Evolutionary conservation across 1,284 basidiomycete species (phyloP).

Genomic region (Ganoderma multipileum): DNA sequence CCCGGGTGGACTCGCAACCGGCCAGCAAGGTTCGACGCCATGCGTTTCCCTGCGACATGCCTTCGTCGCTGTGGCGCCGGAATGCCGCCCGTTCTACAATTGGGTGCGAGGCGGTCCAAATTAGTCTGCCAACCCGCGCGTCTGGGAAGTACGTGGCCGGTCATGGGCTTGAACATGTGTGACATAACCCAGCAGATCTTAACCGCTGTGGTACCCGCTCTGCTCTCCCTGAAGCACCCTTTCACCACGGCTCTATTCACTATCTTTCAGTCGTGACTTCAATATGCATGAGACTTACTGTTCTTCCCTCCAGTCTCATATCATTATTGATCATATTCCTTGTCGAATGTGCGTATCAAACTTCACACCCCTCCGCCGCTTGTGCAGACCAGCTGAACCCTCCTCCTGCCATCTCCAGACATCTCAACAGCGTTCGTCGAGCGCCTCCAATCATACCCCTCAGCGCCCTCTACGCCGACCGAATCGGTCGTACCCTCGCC

Average conservation of each 20-base stretch:
- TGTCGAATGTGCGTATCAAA: conserved; percentile 69
- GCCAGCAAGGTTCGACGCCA: not conserved
- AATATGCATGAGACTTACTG: not conserved
- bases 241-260: not conserved
- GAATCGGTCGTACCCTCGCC: conserved; percentile 26
- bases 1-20: too few relatives aligned
- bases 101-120: too few relatives aligned
- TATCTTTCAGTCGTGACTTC: too few relatives aligned
- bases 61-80: not conserved
- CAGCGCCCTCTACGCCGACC: conserved; percentile 54
- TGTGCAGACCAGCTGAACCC: not conserved
- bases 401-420: conserved; percentile 46
- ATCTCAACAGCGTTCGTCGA: conserved; percentile 77
- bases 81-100: not conserved
- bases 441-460: conserved; percentile 64
- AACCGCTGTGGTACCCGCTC: not conserved
- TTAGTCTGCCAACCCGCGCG: too few relatives aligned
- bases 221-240: not conserved
- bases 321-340: conserved; percentile 76
- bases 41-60: not conserved
- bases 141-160: too few relatives aligned
- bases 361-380: too few relatives aligned
- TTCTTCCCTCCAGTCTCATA: conserved; percentile 50
- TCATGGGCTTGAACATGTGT: not conserved
- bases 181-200: not conserved